These are phyloP conservation scores for Aspergillus quadrilineatus DNA, from an alignment of 2,329 filamentous ascomycete species.

Conservation along the genomic window DNA sequence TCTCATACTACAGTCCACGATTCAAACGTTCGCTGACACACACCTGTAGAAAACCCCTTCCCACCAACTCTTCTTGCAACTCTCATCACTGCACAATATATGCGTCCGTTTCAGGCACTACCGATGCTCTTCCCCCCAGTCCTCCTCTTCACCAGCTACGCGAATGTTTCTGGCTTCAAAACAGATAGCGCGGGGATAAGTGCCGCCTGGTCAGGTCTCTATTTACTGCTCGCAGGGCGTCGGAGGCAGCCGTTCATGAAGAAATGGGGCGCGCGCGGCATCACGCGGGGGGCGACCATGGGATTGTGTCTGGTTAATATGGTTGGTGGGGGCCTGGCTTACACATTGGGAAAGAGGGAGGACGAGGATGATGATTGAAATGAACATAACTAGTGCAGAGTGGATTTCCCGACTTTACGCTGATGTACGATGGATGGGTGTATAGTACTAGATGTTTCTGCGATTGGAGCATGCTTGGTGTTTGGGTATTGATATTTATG, in stretches of 20 bases:
- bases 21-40: too few species aligned
- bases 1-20: too few species aligned
- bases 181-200: conserved; percentile 63
- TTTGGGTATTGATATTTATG: conserved; percentile 3
- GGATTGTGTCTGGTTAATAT: conserved; percentile 48
- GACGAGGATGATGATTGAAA: conserved; percentile 34
- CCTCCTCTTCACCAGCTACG: conserved; percentile 64
- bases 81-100: conserved; percentile 64
- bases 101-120: conserved; percentile 63
- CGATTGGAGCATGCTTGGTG: neutral
- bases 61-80: conserved; percentile 65
- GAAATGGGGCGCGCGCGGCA: conserved; percentile 46
- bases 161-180: conserved; percentile 63
- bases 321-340: conserved; percentile 47
- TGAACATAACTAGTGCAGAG: neutral
- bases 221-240: conserved; percentile 61
- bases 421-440: neutral
- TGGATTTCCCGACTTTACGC: neutral
- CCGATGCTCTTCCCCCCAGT: conserved; percentile 68
- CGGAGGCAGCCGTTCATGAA: conserved; percentile 51
- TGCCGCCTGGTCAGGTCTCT: conserved; percentile 65
- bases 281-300: conserved; percentile 48
- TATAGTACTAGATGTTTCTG: neutral
- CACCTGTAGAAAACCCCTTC: conserved; percentile 58
- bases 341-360: conserved; percentile 44